Evolutionary conservation across 257 asterid genomes (phyloP).

Genomic region (Gynochthodes officinalis): DNA sequence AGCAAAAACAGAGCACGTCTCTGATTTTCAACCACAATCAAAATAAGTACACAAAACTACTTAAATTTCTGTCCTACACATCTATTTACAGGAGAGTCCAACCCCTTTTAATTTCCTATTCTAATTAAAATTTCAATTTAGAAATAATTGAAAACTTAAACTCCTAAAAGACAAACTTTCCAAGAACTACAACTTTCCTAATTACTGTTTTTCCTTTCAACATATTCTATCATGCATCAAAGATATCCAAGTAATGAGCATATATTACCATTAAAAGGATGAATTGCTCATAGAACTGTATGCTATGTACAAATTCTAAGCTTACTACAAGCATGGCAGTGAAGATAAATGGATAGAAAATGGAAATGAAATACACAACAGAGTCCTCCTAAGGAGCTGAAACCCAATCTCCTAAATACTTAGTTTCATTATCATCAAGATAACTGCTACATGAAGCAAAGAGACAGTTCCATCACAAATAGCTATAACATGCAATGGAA

Average conservation of each 20-base stretch:
- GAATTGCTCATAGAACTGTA: neutral
- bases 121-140: no score
- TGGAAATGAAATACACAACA: neutral
- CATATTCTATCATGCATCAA: no score
- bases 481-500: neutral
- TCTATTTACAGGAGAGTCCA: no score
- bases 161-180: no score
- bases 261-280: neutral
- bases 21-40: no score
- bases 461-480: neutral
- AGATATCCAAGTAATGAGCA: neutral
- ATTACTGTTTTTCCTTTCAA: no score
- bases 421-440: neutral
- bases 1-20: no score
- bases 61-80: no score
- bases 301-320: neutral
- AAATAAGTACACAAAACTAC: no score
- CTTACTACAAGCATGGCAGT: neutral
- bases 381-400: neutral
- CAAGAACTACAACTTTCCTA: no score
- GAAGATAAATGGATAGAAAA: neutral
- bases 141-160: no score
- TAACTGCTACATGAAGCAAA: neutral
- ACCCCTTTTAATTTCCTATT: no score
- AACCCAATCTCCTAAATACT: neutral